Conservation (phyloP, 2,329 filamentous ascomycete genomes). For the Dactylonectria macrodidyma region DNA sequence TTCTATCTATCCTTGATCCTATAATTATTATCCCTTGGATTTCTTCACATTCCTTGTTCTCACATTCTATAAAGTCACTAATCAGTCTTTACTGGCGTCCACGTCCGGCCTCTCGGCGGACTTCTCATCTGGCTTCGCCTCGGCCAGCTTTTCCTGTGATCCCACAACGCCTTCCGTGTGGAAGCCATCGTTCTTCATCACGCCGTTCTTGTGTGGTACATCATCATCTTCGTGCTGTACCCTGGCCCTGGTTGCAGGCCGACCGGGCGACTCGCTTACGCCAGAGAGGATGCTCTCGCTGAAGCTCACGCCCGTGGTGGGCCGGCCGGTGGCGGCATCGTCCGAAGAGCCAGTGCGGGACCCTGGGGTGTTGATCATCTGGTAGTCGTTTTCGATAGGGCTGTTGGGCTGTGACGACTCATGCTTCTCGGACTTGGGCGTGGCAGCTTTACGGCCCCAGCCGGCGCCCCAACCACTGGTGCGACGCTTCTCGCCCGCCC, state of each 20-base stretch:
- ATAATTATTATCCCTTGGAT: slow-evolving; percentile 11
- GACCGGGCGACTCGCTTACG: slow-evolving; percentile 49
- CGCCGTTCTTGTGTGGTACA: slow-evolving; percentile 32
- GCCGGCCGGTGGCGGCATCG: slow-evolving; percentile 47
- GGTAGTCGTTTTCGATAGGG: slow-evolving; percentile 57
- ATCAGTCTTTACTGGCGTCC: not conserved
- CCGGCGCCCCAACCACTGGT: slow-evolving; percentile 60
- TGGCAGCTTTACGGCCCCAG: slow-evolving; percentile 55
- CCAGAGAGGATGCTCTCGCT: slow-evolving; percentile 62
- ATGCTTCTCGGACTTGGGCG: slow-evolving; percentile 49
- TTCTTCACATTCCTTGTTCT: slow-evolving; percentile 25
- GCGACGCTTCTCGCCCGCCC: slow-evolving; percentile 84
- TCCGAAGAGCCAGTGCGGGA: slow-evolving; percentile 49
- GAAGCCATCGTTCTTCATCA: slow-evolving; percentile 44
- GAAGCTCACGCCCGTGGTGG: slow-evolving; percentile 59
- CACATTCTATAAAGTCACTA: slow-evolving; percentile 14
- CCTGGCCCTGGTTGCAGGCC: slow-evolving; percentile 37
- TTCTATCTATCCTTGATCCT: slow-evolving; percentile 23
- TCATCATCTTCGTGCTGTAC: slow-evolving; percentile 30
- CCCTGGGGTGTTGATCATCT: slow-evolving; percentile 52
- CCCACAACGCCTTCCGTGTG: slow-evolving; percentile 46
- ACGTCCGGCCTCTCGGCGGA: slow-evolving; percentile 6
- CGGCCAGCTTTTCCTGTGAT: slow-evolving; percentile 38
- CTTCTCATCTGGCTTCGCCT: slow-evolving; percentile 9
- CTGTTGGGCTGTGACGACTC: slow-evolving; percentile 54